phyloP scores from a whole-genome alignment of 208 protist species.

The Wallacemonas collosoma region DNA sequence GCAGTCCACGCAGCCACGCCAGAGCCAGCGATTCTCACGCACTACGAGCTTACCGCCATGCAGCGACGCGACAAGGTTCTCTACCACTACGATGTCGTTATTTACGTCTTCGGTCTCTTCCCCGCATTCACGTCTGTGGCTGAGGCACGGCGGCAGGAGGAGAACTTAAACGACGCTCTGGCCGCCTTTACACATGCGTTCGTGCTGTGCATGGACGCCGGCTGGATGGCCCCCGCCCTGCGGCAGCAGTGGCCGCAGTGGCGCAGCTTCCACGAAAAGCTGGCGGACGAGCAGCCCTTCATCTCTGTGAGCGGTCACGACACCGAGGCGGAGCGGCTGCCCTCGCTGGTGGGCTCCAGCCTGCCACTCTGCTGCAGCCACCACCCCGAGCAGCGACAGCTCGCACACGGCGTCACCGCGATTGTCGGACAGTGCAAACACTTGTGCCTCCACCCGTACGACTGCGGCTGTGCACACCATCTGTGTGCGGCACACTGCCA shows the following conservation, averaged over 20 bases:
- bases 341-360: conserved; percentile 57
- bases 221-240: conserved; percentile 63
- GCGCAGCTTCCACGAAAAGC: conserved; percentile 62
- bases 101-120: conserved; percentile 67
- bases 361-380: conserved; percentile 79
- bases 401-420: conserved; percentile 53
- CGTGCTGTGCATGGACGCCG: conserved; percentile 73
- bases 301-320: conserved; percentile 26
- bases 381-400: conserved; percentile 75
- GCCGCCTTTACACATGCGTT: conserved; percentile 52
- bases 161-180: conserved; percentile 59
- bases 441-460: conserved; percentile 59
- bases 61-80: conserved; percentile 52
- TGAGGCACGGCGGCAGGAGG: conserved; percentile 38
- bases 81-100: conserved; percentile 66
- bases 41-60: conserved; percentile 78
- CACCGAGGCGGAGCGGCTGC: conserved; percentile 30
- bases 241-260: conserved; percentile 69
- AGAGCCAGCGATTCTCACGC: conserved; percentile 57
- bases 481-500: conserved; percentile 72
- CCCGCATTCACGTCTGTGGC: conserved; percentile 22
- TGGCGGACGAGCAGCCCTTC: conserved; percentile 48
- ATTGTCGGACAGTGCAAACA: conserved; percentile 55
- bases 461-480: conserved; percentile 59
- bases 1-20: conserved; percentile 18